Base-by-base conservation (phyloP, 371 early-diverging fungal species). In the Mortierella sp. region DNA sequence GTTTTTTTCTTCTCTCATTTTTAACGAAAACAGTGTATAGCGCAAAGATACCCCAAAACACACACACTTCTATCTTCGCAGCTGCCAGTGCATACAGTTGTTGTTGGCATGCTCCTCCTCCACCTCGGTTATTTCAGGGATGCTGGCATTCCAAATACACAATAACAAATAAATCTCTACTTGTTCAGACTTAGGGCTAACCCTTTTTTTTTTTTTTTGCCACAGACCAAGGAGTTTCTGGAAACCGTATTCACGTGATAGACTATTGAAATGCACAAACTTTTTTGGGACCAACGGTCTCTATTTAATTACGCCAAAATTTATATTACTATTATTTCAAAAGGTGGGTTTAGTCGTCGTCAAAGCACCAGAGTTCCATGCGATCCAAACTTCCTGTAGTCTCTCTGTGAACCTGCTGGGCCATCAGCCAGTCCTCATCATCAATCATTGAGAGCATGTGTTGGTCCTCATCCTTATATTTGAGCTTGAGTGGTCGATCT, bases 341-440 rank as follows among this genome's bases (percentile, higher is more conserved):
- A 43, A 1, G 14, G 0, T 20, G 14, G 5, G 5, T 47, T 62
- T 64, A 75, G 8, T 75, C 78, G 1, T 66, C 84, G 28, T 83
- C 84, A 60, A 83, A 85, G 74, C 91, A 91, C 93, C 92, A 93
- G 12, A 93, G 77, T 70, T 93, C 93, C 73, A 91, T 77, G 59
- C 89, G 88, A 68, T 90, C 86, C 59, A 75, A 72, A 70, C 73
- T 64, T 40, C 45, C 84, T 73, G 62, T 74, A 55, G 63, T 88
- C 45, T 85, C 84, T 58, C 88, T 85, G 55, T 90, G 91, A 11
- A 84, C 88, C 77, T 90, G 92, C 70, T 90, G 86, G 39, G 96
- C 96, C 84, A 96, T 91, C 68, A 93, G 90, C 77, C 95, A 88
- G 86, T 98, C 97, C 68, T 97, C 98, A 40, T 97, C 91, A 83